These are phyloP conservation scores for Plasmodium vivax DNA, from an alignment of 169 alveolate species.

Conservation along the genomic window DNA sequence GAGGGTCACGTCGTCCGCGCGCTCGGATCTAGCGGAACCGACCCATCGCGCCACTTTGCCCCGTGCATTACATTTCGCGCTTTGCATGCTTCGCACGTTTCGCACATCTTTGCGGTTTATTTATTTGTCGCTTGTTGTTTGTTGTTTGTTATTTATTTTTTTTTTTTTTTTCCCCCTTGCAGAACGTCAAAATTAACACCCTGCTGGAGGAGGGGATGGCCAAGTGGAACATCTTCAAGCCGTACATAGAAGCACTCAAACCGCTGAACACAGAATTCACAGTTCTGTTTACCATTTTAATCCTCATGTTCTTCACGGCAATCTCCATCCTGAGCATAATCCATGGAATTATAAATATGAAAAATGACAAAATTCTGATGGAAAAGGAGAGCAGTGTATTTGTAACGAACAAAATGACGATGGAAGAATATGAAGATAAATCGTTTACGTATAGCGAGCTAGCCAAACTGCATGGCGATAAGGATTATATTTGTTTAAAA, in stretches of 20 bases:
- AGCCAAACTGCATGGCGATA: constrained; percentile 73
- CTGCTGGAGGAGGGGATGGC: constrained; percentile 5
- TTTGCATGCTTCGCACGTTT: not conserved
- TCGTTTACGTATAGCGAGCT: constrained; percentile 77
- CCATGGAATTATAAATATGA: constrained; percentile 28
- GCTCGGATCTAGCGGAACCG: not conserved
- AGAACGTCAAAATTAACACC: constrained; percentile 28
- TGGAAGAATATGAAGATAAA: constrained; percentile 65
- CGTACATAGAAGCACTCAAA: constrained; percentile 55
- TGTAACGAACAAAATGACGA: constrained; percentile 78
- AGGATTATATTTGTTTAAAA: constrained; percentile 81
- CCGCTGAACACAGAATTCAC: constrained; percentile 52
- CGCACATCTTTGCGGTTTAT: not conserved
- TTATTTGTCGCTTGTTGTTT: too few species aligned
- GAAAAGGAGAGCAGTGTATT: constrained; percentile 15
- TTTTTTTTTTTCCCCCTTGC: not conserved
- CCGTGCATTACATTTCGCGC: not conserved
- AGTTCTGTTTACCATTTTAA: constrained; percentile 38
- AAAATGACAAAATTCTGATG: constrained; percentile 2
- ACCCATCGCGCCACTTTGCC: not conserved
- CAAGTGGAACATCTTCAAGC: constrained; percentile 16
- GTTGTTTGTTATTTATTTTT: not conserved
- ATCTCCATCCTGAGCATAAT: constrained; percentile 33
- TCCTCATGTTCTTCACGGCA: constrained; percentile 28
- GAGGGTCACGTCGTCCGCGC: not conserved